Evolutionary conservation across 371 early-diverging fungal species (phyloP).

Genomic region (Lichtheimia corymbifera): DNA sequence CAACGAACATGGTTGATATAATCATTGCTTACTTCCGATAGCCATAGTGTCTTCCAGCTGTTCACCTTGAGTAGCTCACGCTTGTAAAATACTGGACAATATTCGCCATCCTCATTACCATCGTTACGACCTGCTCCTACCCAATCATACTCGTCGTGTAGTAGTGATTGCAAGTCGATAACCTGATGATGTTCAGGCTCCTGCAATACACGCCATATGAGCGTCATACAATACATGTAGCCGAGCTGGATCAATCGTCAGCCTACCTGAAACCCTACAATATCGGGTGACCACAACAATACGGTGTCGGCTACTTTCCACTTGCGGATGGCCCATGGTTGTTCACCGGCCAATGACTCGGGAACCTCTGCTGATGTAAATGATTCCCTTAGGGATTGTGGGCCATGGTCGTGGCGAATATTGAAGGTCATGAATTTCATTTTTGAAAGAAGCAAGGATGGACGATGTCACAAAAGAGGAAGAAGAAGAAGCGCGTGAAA

Average conservation of each 20-base stretch:
- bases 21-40: slow-evolving; percentile 35
- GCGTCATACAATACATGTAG: too few species aligned
- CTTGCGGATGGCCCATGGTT: slow-evolving; percentile 50
- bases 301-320: slow-evolving; percentile 51
- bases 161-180: slow-evolving; percentile 41
- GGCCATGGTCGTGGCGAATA: slow-evolving; percentile 38
- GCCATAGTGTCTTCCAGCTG: slow-evolving; percentile 40
- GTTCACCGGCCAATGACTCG: slow-evolving; percentile 33
- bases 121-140: slow-evolving; percentile 51
- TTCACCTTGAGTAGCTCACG: slow-evolving; percentile 29
- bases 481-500: slow-evolving; percentile 14
- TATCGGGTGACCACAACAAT: slow-evolving; percentile 42
- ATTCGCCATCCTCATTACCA: slow-evolving; percentile 50
- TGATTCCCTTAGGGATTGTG: slow-evolving; percentile 12
- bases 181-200: slow-evolving; percentile 53
- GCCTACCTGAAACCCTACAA: slow-evolving; percentile 47
- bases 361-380: slow-evolving; percentile 26
- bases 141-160: slow-evolving; percentile 50
- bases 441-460: slow-evolving; percentile 2
- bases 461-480: slow-evolving; percentile 4
- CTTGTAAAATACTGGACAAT: slow-evolving; percentile 45
- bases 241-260: not conserved
- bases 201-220: slow-evolving; percentile 16
- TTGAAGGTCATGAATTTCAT: slow-evolving; percentile 49
- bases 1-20: not conserved